Evolutionary conservation across 1,284 basidiomycete species (phyloP).

Genomic region (Pyrrhoderma lamaoense): DNA sequence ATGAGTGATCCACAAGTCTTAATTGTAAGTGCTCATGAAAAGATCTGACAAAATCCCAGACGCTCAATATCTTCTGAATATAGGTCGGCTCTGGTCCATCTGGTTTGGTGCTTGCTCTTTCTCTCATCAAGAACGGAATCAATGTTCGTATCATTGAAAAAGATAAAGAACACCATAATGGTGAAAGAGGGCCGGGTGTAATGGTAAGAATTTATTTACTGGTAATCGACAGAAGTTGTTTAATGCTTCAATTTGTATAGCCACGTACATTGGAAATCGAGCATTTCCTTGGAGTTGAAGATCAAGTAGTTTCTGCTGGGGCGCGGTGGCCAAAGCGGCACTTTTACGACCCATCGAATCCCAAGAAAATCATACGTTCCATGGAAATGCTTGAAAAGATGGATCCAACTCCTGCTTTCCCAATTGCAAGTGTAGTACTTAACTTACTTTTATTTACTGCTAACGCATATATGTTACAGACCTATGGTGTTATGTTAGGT

Average conservation of each 20-base stretch:
- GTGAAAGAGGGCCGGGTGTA: conserved; percentile 9
- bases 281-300: conserved; percentile 10
- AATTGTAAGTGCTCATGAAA: neutral
- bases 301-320: conserved; percentile 1
- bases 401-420: conserved; percentile 11
- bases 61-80: too few relatives aligned
- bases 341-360: conserved; percentile 2
- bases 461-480: neutral
- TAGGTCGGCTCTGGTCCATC: conserved; percentile 15
- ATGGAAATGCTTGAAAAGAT: conserved; percentile 3
- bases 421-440: conserved; percentile 7
- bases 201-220: conserved; percentile 1
- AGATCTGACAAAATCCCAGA: too few relatives aligned
- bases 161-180: conserved; percentile 3
- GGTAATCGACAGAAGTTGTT: neutral
- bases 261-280: conserved; percentile 10
- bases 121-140: conserved; percentile 12
- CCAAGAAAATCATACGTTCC: neutral
- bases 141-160: conserved; percentile 14
- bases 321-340: neutral
- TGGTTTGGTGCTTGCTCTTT: conserved; percentile 5
- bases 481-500: conserved; percentile 3
- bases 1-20: neutral
- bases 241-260: neutral
- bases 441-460: neutral